Evolutionary conservation across 495 filamentous ascomycete species (phyloP), one percentile per base, ranked within the genome.

Genomic region (Xylaria venustula): DNA sequence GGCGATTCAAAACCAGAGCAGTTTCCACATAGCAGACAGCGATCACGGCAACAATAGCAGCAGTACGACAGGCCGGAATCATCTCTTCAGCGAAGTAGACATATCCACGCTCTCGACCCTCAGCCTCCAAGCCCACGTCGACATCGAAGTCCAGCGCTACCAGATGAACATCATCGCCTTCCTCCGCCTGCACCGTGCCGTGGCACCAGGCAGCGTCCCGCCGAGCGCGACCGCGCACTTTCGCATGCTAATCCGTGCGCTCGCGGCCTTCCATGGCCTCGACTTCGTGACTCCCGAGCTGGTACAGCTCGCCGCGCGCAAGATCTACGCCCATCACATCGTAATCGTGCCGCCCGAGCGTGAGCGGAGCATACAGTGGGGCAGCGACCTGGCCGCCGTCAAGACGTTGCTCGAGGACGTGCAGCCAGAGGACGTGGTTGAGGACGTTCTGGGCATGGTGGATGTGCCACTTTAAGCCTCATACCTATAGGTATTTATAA

Each of bases 311-410:
- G 95, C 94, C 3, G 86, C 86, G n/a, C 85, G 83, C 59, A 99
- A 98, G 76, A 84, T 96, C 12, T 98, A 95, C 66, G 82, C 86
- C 25, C 95, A 98, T 71, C 85, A 90, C 23, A 83, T 98, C n/a
- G 68, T 80, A 2, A 79, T 96, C 8, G 80, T 85, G 1, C 77
- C 69, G 2, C 81, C 90, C 0, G 86, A 88, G 61, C 81, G 83
- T 55, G 94, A 99, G 75, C 75, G 92, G 42, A 97, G 92, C 68
- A 80, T 96, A 76, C 91, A 96, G 70, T 99, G 94, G 83, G 94
- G 94, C 3, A 97, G 93, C 71, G 86, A 95, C 54, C 37, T 87
- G 3, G 77, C 74, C 23, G 89, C 89, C 9, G 84, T 97, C 1
- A 78, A 81, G 46, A 77, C 78, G 30, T 60, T 90, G 57, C 66